phyloP scores from a whole-genome alignment of 441 rosid genomes.

The Oxalis stricta region DNA sequence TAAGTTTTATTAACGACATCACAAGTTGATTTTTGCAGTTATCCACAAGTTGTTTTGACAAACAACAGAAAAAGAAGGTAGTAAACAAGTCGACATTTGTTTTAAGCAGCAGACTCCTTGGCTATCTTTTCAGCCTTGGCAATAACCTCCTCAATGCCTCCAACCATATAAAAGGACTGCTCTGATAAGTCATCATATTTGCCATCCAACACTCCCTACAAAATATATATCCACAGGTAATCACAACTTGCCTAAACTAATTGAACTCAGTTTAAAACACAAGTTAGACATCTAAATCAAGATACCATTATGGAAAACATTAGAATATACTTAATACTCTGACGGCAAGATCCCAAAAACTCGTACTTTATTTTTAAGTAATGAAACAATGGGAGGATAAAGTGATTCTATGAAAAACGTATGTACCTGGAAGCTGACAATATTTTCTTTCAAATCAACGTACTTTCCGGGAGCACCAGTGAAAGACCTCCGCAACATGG shows the following conservation, averaged over 20 bases:
- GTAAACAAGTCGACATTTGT: neutral
- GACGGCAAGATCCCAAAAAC: no score
- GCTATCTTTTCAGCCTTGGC: slow-evolving; percentile 90
- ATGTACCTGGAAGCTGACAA: slow-evolving; percentile 79
- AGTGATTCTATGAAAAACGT: no score
- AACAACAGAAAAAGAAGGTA: slow-evolving; percentile 4
- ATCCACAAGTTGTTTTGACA: no score
- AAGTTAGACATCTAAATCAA: no score
- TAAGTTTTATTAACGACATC: no score
- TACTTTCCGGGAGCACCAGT: slow-evolving; percentile 95
- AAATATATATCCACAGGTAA: neutral
- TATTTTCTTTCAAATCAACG: slow-evolving; percentile 84
- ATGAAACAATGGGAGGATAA: neutral
- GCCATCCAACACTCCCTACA: slow-evolving; percentile 84
- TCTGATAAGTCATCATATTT: slow-evolving; percentile 88
- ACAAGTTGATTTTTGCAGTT: no score
- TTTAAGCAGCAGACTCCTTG: slow-evolving; percentile 46
- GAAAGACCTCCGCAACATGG: slow-evolving; percentile 96
- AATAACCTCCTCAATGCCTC: slow-evolving; percentile 91
- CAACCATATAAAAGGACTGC: slow-evolving; percentile 97
- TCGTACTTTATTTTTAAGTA: no score
- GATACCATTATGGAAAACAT: no score
- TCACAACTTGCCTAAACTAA: neutral
- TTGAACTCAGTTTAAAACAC: neutral
- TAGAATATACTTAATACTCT: no score